A percentile compares a stretch with the other conserved stretches of the same genome.
phyloP scores from a whole-genome alignment of 177 flowering plant species.

The Vitis hybrid region DNA sequence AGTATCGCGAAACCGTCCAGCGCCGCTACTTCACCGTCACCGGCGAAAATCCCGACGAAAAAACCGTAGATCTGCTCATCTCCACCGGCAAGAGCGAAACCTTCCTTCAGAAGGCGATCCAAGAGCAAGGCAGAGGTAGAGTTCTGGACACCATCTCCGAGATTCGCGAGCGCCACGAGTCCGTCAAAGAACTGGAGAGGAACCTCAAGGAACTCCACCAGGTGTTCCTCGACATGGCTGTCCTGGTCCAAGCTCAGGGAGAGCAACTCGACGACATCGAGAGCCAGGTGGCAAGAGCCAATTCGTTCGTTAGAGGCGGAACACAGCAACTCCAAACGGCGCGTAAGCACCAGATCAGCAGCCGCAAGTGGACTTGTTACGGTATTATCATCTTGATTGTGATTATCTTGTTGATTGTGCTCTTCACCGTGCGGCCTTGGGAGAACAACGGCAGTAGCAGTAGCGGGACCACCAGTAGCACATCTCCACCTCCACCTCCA shows the following conservation, averaged over 20 bases:
- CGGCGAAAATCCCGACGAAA: constrained; percentile 70
- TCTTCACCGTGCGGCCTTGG: constrained; percentile 39
- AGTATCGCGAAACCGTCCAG: constrained; percentile 71
- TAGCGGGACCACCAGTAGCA: neutral
- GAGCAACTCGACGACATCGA: constrained; percentile 66
- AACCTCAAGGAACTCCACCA: constrained; percentile 53
- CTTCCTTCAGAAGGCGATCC: constrained; percentile 64
- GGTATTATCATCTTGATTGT: constrained; percentile 43
- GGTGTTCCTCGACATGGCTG: constrained; percentile 65
- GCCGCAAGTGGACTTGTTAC: constrained; percentile 50
- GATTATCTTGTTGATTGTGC: constrained; percentile 45
- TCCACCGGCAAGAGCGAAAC: constrained; percentile 76
- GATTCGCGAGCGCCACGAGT: constrained; percentile 66
- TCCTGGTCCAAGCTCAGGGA: constrained; percentile 55
- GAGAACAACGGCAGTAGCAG: constrained; percentile 15
- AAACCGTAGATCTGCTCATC: constrained; percentile 54
- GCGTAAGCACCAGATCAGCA: constrained; percentile 42
- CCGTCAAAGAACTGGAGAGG: constrained; percentile 59
- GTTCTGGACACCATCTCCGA: constrained; percentile 59
- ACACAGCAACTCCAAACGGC: constrained; percentile 39
- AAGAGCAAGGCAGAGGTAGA: constrained; percentile 64
- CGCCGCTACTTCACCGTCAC: constrained; percentile 72
- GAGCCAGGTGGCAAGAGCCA: constrained; percentile 51
- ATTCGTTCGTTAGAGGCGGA: constrained; percentile 45
- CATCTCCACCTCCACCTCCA: neutral